Evolutionary conservation across 2,329 filamentous ascomycete species (phyloP).

Genomic region (Metarhizium album): DNA sequence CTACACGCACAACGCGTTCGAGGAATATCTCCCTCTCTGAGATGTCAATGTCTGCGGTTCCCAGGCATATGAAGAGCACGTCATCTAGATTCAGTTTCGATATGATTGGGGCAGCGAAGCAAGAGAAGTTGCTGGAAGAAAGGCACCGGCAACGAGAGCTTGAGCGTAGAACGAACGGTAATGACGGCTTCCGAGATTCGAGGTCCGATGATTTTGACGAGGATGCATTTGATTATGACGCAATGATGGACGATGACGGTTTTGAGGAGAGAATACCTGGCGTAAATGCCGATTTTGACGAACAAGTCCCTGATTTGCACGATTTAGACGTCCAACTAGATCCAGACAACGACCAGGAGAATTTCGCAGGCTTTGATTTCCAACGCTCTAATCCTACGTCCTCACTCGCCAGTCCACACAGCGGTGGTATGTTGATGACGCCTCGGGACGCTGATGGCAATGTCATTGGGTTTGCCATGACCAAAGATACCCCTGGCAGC

Average conservation of each 20-base stretch:
- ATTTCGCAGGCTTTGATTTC: slow-evolving; percentile 50
- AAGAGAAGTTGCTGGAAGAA: slow-evolving; percentile 62
- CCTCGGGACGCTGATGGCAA: slow-evolving; percentile 45
- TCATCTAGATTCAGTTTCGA: slow-evolving; percentile 77
- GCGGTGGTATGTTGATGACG: slow-evolving; percentile 35
- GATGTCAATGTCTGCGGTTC: slow-evolving; percentile 39
- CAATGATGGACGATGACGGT: slow-evolving; percentile 54
- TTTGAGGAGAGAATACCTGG: slow-evolving; percentile 58
- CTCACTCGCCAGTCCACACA: slow-evolving; percentile 37
- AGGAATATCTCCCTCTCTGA: slow-evolving; percentile 42
- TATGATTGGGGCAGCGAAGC: slow-evolving; percentile 58
- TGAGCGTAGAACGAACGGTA: slow-evolving; percentile 40
- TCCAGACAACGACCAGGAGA: slow-evolving; percentile 47
- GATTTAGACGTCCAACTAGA: slow-evolving; percentile 24
- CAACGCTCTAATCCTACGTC: slow-evolving; percentile 43
- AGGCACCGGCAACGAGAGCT: slow-evolving; percentile 57
- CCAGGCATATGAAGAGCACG: slow-evolving; percentile 61
- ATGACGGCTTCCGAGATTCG: slow-evolving; percentile 34
- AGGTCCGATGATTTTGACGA: slow-evolving; percentile 53
- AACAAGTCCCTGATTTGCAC: slow-evolving; percentile 17
- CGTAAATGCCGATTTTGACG: slow-evolving; percentile 25
- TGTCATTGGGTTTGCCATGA: slow-evolving; percentile 46
- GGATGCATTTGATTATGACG: slow-evolving; percentile 49
- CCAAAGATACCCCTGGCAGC: slow-evolving; percentile 31
- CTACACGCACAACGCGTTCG: slow-evolving; percentile 29